Evolutionary conservation across 2,329 filamentous ascomycete genomes (phyloP), one percentile per base, ranked within the genome.

Genomic region (Botrytis fragariae): DNA sequence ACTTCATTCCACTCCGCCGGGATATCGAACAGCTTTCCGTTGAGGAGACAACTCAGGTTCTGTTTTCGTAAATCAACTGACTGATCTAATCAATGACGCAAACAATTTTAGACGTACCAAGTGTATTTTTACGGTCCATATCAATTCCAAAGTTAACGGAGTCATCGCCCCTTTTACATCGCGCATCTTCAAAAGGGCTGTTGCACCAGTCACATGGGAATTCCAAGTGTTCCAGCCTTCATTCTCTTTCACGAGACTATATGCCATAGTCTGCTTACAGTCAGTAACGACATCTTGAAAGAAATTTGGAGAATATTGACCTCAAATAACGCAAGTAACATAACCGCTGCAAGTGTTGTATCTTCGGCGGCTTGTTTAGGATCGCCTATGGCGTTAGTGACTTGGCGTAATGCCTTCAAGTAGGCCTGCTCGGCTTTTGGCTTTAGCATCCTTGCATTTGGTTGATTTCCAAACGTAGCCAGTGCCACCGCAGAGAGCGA

Each of bases 151-250:
- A 32, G 71, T 72, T 16, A 72, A 29, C 9, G 71, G 54, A 20
- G 71, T 42, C 63, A 72, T 68, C 10, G 71, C 63, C 20, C 54
- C 71, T 35, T 29, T 61, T n/a, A 54, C 62, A n/a, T 72, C 54
- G 10, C 71, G 71, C 45, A 72, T 69, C 20, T 69, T 72, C 32
- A 72, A 35, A 8, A 72, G 63, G 18, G 63, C 54, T 18, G 32
- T 61, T 22, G 71, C 71, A 12, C 71, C 71, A 16, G 29, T 69
- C 22, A 61, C 29, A 42, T 72, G 71, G 48, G 71, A 72, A 16
- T 72, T 72, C 71, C 71, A 69, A 20, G 71, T 69, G 65, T 69
- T 69, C 63, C 71, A 72, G 9, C 71, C 71, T 25, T 61, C 25
- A 37, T 57, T 67, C 25, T 72, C 37, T 61, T 72, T 69, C 1